These are phyloP conservation scores for Gomphus bonarii DNA, from an alignment of 1,284 basidiomycete species.

Conservation along the genomic window DNA sequence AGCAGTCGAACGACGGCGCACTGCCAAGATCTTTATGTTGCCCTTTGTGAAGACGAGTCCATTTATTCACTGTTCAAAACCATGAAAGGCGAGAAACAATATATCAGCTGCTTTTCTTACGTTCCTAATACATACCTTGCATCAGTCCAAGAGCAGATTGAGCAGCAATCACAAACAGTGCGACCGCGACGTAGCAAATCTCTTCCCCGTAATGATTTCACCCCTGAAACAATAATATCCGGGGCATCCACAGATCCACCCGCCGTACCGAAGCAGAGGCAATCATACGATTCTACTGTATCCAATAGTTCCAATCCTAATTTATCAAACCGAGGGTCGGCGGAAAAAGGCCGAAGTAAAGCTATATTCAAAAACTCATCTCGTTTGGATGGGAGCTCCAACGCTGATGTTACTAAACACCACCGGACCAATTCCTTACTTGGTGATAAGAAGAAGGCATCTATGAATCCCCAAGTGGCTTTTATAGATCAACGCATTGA, in stretches of 20 bases:
- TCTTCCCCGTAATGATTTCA: constrained; percentile 30
- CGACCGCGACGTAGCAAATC: constrained; percentile 58
- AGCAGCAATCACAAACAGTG: constrained; percentile 43
- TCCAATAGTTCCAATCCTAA: constrained; percentile 3
- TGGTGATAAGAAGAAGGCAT: constrained; percentile 21
- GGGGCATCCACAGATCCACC: constrained; percentile 13
- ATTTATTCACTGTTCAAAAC: constrained; percentile 76
- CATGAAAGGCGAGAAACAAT: constrained; percentile 60
- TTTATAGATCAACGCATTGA: neutral
- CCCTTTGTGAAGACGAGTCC: constrained; percentile 79
- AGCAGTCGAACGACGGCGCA: constrained; percentile 69
- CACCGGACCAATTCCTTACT: constrained; percentile 42
- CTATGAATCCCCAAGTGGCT: neutral
- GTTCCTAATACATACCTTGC: neutral
- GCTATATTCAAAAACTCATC: constrained; percentile 1
- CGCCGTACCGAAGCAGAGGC: constrained; percentile 6
- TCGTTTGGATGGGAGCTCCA: constrained; percentile 17
- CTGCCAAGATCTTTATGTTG: constrained; percentile 72
- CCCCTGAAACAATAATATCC: constrained; percentile 13
- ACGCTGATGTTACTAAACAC: constrained; percentile 20
- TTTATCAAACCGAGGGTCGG: neutral
- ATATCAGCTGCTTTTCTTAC: neutral
- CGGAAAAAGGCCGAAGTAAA: constrained; percentile 6
- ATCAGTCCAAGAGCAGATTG: constrained; percentile 68
- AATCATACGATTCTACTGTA: neutral